Evolutionary conservation across 1,284 basidiomycete genomes (phyloP), one percentile per base, ranked within the genome.

Genomic region (Tilletia caries): DNA sequence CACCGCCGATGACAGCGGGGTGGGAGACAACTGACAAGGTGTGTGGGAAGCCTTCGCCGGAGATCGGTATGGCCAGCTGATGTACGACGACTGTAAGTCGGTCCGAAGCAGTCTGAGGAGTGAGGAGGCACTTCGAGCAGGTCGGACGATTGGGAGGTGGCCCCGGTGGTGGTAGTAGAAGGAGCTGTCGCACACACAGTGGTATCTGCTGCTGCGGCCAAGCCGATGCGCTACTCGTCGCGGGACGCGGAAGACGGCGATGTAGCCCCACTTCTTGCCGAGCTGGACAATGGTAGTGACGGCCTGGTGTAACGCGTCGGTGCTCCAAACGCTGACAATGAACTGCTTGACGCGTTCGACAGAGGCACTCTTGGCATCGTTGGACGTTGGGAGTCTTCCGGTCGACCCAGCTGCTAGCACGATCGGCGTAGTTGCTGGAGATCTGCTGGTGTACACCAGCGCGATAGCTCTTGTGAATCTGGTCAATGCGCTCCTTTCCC

Each of bases 231-330:
- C 25, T 54, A 25, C 33, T 64, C 1, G 62, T 64, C 37, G 44
- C 67, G 29, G 65, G n/a, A n/a, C n/a, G n/a, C n/a, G n/a, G n/a
- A n/a, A n/a, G n/a, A 83, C 78, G 3, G 83, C 84, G 74, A 84
- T 85, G 69, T 79, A 71, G 41, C 79, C 80, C 81, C 86, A 86
- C 79, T 86, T 86, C 79, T 85, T 85, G 76, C 82, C 78, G 41
- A 86, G 78, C 67, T 71, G 66, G 64, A 84, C 78, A 48, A 86
- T 81, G 32, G 85, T 83, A 66, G 83, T 80, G 77, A 86, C 75
- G 0, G 84, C 77, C 64, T 83, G 73, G 66, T 82, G 76, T 78
- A 85, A 86, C 66, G 85, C 80, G 44, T 83, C 81, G 70, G 84
- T 82, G 65, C 75, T 64, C 73, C 80, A 74, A 32, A 79, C 73